Evolutionary conservation across 768 basidiomycete species (phyloP).

Genomic region (Tephrocybe sp.): DNA sequence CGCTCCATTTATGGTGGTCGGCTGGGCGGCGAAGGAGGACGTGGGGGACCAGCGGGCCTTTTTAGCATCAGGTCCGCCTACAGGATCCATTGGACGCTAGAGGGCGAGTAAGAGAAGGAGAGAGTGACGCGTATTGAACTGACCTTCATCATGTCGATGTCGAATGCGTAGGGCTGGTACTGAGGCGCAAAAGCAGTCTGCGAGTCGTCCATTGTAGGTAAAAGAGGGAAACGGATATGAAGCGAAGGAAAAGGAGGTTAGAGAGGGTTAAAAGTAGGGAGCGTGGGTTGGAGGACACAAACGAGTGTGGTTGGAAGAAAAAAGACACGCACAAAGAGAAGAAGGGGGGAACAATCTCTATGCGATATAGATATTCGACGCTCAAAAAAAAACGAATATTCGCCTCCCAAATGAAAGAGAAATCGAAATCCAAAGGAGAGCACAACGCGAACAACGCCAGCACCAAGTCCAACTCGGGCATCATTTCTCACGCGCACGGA

Average conservation of each 20-base stretch:
- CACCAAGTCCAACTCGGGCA: not conserved
- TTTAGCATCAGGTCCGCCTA: slow-evolving; percentile 82
- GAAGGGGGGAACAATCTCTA: slow-evolving; percentile 17
- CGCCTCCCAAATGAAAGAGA: slow-evolving; percentile 19
- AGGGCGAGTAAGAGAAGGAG: slow-evolving; percentile 5
- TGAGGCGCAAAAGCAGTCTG: slow-evolving; percentile 70
- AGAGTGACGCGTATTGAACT: slow-evolving; percentile 18
- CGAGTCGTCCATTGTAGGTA: slow-evolving; percentile 65
- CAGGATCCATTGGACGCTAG: slow-evolving; percentile 85
- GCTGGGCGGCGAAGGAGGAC: slow-evolving; percentile 43
- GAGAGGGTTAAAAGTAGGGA: slow-evolving; percentile 53
- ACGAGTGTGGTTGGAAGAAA: slow-evolving; percentile 29
- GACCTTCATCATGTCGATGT: slow-evolving; percentile 94
- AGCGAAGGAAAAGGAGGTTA: slow-evolving; percentile 44
- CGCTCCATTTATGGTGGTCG: slow-evolving; percentile 31
- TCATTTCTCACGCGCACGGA: slow-evolving; percentile 19
- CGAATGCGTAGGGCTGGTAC: slow-evolving; percentile 73
- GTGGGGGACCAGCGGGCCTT: slow-evolving; percentile 89
- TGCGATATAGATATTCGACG: slow-evolving; percentile 23
- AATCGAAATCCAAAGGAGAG: slow-evolving; percentile 16
- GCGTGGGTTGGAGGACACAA: slow-evolving; percentile 39
- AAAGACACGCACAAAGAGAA: slow-evolving; percentile 32
- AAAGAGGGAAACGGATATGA: slow-evolving; percentile 39
- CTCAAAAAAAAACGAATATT: slow-evolving; percentile 22
- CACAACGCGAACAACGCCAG: slow-evolving; percentile 1